Evolutionary conservation across 257 asterid species (phyloP), one percentile per base, ranked within the genome.

Genomic region (Ballota nigra): DNA sequence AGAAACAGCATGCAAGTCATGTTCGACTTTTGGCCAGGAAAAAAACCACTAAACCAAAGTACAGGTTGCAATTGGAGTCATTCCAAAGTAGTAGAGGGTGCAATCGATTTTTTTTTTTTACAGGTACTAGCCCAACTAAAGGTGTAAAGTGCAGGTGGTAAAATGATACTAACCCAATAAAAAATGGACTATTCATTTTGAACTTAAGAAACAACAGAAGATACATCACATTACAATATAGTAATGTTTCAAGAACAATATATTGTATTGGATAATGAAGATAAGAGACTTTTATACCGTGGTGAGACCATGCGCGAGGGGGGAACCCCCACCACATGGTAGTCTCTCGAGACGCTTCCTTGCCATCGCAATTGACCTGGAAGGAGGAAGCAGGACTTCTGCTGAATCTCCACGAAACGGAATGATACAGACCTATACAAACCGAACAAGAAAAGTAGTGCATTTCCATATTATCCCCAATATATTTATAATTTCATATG

Each of bases 361-460:
- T 66, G 99, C 99, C 98, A 95, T 95, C 64, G 99, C 72, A 75
- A 95, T 95, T 59, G 98, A 95, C 83, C 99, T 86, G 43, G 99
- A 95, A 81, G 99, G 99, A 74, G 99, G 99, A 74, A 95, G 78
- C 68, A 95, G 88, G 75, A 95, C 98, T 86, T 95, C 99, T 59
- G 99, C 99, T 49, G 98, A 86, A 82, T 95, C 99, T 83, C 99
- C 99, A n/a, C 99, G 91, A 82, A 95, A 95, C 8, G 99, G 99
- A 77, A 95, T 88, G 83, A 95, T 92, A 72, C 81, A 80, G n/a
- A 91, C 99, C 99, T 94, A 75, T 63, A 73, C 72, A 84, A 72
- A 70, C 77, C 59, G 57, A 58, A 73, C 41, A 33, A 29, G 56
- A 68, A 74, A n/a, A 23, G 22, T 1, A 66, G 45, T 58, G 70